Evolutionary conservation across 2,329 filamentous ascomycete genomes (phyloP), one percentile per base, ranked within the genome.

Genomic region (Xylaria sp.): DNA sequence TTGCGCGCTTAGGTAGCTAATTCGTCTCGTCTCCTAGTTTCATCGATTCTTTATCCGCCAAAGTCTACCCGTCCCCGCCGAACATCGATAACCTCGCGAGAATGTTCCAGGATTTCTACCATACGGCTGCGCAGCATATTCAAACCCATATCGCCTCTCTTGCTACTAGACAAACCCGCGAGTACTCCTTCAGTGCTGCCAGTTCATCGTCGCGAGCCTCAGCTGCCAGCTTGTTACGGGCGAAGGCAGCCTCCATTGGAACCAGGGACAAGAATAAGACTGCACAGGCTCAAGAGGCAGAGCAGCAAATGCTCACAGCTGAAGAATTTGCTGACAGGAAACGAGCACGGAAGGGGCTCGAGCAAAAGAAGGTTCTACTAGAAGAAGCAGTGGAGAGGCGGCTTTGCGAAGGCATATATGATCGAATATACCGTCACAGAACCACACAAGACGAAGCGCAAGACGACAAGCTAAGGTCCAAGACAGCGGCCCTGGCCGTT

Each of bases 21-120:
- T 75, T 70, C 77, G 64, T 68, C 60, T 63, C 18, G 20, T 59
- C 55, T 32, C 48, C 55, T 77, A 96, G 94, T 78, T 99, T 99
- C 78, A 91, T 98, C 76, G 94, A 97, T 70, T 95, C 94, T 7
- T 84, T 99, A 32, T 92, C 90, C 57, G 93, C 93, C 75, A 97
- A 93, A 84, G 91, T 97, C 39, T 92, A 98, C 76, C 89, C 92
- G 2, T 90, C 90, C 5, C 96, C 96, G 5, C 91, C 96, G 0
- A 92, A 89, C 55, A 92, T 97, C 77, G 94, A 97, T 57, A 91
- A 88, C 71, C 86, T 98, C 18, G 92, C 94, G 9, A 87, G 89
- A n/a, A 86, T 96, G 63, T 98, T 98, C 78, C 96, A 99, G 81
- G 94, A 97, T 66, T 99, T 98, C 80, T 99, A 99, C 78, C 84